Percentiles rank a stretch among this genome's conserved stretches.
Conservation (phyloP, 257 asterid species). For the Solanum lycopersicoides region DNA sequence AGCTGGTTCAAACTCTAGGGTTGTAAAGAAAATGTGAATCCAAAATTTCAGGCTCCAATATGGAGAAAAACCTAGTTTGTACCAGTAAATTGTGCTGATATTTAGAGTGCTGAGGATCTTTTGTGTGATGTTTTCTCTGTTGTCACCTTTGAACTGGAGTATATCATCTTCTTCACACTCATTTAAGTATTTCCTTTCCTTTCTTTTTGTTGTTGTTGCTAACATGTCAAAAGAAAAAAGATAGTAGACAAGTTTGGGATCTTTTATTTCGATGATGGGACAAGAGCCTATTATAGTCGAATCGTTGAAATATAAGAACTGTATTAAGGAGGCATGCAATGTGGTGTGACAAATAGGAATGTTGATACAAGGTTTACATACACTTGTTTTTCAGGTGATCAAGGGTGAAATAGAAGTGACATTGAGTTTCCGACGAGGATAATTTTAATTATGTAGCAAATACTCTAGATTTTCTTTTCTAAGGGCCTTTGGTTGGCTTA, state of each 20-base stretch:
- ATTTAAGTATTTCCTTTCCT: background rate
- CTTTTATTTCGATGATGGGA: background rate
- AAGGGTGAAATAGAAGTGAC: background rate
- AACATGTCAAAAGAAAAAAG: background rate
- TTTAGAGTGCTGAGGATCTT: background rate
- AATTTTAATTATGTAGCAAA: background rate
- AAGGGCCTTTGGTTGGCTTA: background rate
- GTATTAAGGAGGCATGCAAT: background rate
- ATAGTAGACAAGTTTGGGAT: background rate
- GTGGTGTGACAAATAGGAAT: background rate
- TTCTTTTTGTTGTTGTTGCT: background rate
- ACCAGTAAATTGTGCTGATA: background rate
- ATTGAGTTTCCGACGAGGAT: background rate
- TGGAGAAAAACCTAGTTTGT: background rate
- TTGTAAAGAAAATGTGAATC: background rate
- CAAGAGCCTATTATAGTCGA: background rate
- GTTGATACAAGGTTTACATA: background rate
- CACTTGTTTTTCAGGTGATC: background rate
- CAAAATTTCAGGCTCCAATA: background rate
- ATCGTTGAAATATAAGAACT: background rate
- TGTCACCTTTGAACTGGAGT: background rate
- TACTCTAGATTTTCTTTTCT: background rate
- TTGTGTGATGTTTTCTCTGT: background rate
- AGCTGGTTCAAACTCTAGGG: background rate
- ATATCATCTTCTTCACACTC: background rate